Evolutionary conservation across 495 filamentous ascomycete species (phyloP).

Genomic region (Penicillium robsamsonii): DNA sequence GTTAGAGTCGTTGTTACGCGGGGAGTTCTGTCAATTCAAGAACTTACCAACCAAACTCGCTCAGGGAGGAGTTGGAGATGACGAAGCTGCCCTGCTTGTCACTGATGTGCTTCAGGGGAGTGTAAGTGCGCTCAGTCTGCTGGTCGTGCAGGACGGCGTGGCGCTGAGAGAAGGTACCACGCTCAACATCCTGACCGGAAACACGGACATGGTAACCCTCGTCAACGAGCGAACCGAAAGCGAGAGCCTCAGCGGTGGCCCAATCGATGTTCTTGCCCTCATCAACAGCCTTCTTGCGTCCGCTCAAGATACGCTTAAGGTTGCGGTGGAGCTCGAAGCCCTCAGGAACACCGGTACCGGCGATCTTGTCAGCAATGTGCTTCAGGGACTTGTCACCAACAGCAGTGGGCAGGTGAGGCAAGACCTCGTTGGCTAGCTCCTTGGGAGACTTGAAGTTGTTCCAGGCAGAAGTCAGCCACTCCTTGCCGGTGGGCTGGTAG

Average conservation of each 20-base stretch:
- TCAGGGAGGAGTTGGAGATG: slow-evolving; percentile 95
- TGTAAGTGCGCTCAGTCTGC: slow-evolving; percentile 87
- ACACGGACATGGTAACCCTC: slow-evolving; percentile 97
- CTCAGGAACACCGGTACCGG: slow-evolving; percentile 66
- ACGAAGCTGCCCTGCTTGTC: slow-evolving; percentile 90
- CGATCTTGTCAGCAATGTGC: slow-evolving; percentile 76
- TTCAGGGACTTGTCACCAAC: slow-evolving; percentile 66
- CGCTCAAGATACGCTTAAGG: slow-evolving; percentile 90
- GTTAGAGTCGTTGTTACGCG: slow-evolving; percentile 22
- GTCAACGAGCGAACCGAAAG: slow-evolving; percentile 83
- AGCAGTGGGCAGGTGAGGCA: slow-evolving; percentile 87
- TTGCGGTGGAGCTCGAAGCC: slow-evolving; percentile 89
- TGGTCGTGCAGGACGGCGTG: slow-evolving; percentile 98
- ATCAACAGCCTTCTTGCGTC: slow-evolving; percentile 85
- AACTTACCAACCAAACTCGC: slow-evolving; percentile 81
- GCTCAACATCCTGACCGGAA: slow-evolving; percentile 97
- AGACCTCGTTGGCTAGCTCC: slow-evolving; percentile 89
- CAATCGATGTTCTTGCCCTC: slow-evolving; percentile 97
- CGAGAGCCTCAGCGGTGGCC: slow-evolving; percentile 94
- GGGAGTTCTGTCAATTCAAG: neutral
- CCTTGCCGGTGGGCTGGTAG: slow-evolving; percentile 92
- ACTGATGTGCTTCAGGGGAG: slow-evolving; percentile 83
- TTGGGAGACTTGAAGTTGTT: slow-evolving; percentile 99
- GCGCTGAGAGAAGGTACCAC: slow-evolving; percentile 98
- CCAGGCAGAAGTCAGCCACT: slow-evolving; percentile 98